Base-by-base conservation (phyloP, 768 basidiomycete species). In the Collybiopsis confluens region DNA sequence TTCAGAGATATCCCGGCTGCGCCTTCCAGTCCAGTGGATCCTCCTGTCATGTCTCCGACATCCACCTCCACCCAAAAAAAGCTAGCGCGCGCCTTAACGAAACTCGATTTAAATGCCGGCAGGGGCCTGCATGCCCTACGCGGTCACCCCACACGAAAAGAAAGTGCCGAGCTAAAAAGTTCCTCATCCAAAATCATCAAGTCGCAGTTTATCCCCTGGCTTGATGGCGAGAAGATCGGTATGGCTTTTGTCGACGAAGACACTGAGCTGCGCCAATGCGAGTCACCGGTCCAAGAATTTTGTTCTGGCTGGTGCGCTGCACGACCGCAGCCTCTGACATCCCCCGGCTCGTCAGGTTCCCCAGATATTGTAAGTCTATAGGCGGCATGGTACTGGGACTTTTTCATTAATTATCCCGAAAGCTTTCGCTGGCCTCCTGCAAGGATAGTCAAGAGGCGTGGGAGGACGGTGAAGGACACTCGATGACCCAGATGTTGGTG, bases 261-360 rank as follows among this genome's bases (percentile, higher is more conserved):
- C 58, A 58, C 61, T 57, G 23, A 50, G 13, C 56, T 59, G 8
- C 50, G 33, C 37, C 65, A 62, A 7, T 66, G 60, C 35, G 45
- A 54, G 10, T 72, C 74, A 1, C 72, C 74, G 0, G 64, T 67
- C 3, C 61, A 61, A 2, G 49, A 64, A 49, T 70, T 61, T 56
- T 72, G 69, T 45, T 61, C 63, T 16, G 72, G 72, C 1, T 67
- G 40, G 50, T 52, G 50, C 11, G 24, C 59, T 23, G 30, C 45
- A 24, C 36, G 18, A 13, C 18, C 16, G 18, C 16, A 24, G 23
- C 36, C 52, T n/a, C 43, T 27, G 15, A 35, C 16, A n/a, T 38
- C 43, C 15, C 44, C 44, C 9, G 45, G 8, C 16, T 37, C 41
- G 5, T 18, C 40, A 10, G 41, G 18, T 15, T 28, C 28, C 16